Conservation (phyloP, 1,284 basidiomycete genomes). For the Trametes polyzona region DNA sequence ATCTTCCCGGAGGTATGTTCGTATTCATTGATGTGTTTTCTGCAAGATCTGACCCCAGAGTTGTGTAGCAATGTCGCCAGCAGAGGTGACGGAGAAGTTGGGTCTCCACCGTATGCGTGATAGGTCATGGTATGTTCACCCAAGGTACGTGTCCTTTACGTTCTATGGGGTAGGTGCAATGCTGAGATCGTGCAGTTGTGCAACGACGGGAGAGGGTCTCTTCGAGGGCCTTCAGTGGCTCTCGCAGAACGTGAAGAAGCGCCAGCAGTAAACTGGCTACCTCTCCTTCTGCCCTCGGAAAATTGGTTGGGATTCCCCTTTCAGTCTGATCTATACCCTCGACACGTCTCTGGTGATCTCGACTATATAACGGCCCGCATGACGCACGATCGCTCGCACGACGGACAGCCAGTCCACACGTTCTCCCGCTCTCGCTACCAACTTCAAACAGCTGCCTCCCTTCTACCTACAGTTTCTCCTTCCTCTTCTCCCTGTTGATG, state of each 20-base stretch:
- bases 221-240: conserved; percentile 97
- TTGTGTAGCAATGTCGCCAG: conserved; percentile 90
- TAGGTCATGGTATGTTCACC: conserved; percentile 98
- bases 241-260: conserved; percentile 94
- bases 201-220: conserved; percentile 94
- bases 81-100: conserved; percentile 97
- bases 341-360: conserved; percentile 35
- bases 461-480: conserved; percentile 12
- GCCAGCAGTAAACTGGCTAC: conserved; percentile 58
- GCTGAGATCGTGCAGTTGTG: conserved; percentile 63
- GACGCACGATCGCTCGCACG: conserved; percentile 39
- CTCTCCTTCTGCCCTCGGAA: conserved; percentile 14
- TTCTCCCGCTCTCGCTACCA: conserved; percentile 24
- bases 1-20: conserved; percentile 89
- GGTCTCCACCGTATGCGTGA: conserved; percentile 96
- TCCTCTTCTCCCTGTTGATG: conserved; percentile 34
- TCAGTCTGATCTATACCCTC: conserved; percentile 38
- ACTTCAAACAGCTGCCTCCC: conserved; percentile 28
- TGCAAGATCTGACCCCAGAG: background rate
- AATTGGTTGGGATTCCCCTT: conserved; percentile 24
- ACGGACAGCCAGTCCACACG: conserved; percentile 40
- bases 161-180: background rate
- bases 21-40: background rate
- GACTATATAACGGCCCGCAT: conserved; percentile 39
- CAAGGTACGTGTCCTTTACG: conserved; percentile 64